Evolutionary conservation across 768 basidiomycete species (phyloP), one percentile per base, ranked within the genome.

Genomic region (Boletus rubescentipes): DNA sequence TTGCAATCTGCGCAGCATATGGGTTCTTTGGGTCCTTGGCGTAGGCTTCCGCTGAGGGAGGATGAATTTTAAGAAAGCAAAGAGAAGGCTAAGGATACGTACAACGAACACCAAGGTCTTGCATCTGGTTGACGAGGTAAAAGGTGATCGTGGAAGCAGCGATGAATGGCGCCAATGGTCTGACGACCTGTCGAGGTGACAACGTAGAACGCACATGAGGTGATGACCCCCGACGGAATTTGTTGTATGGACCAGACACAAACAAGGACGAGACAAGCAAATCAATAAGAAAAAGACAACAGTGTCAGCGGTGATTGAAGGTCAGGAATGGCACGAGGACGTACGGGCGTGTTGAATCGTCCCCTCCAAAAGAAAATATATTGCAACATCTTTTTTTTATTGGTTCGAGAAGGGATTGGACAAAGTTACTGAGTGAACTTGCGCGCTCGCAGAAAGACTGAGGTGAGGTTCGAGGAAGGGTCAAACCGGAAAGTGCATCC

Each of bases 141-240:
- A 82, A 79, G 15, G 86, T 87, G 55, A 91, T 65, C 15, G 69
- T 64, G 8, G 81, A 80, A 31, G 90, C 85, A 35, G 79, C 77
- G 62, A 90, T 75, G 80, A 92, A 93, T 9, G 90, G 89, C 81
- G 89, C 91, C 73, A 91, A 67, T 34, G 91, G 88, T 75, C 78
- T 83, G 54, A 78, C 58, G 62, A 93, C 72, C 90, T 93, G 63
- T 50, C 40, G 9, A 31, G n/a, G 12, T 4, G 10, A 45, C 7
- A 26, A 26, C 6, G n/a, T 29, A 16, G 15, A 12, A 40, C 9
- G 4, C 37, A 20, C n/a, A 32, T 16, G 16, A 20, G n/a, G 38
- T 29, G 2, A 12, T 21, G 23, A 29, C 6, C 36, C n/a, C 12
- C 5, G 5, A 21, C 10, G 34, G 6, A 6, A 26, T 26, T 26